A percentile compares a stretch with the other conserved stretches of the same genome.
phyloP scores from a whole-genome alignment of 805 yeast species.

The Diddensiella transvaalensis region DNA sequence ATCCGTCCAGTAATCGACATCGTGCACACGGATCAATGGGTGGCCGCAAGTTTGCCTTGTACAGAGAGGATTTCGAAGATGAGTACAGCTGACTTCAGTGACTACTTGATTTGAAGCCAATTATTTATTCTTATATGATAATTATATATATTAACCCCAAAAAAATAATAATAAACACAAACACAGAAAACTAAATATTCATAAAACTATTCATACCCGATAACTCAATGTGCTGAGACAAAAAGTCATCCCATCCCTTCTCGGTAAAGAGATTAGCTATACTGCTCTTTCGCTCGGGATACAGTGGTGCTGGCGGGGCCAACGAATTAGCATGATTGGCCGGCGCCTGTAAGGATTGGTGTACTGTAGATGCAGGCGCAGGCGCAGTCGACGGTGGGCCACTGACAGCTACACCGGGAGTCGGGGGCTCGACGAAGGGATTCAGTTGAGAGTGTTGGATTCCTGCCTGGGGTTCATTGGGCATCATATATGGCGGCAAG shows the following conservation, averaged over 20 bases:
- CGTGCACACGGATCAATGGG: neutral
- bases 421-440: slow-evolving; percentile 1
- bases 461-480: neutral
- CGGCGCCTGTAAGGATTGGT: neutral
- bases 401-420: neutral
- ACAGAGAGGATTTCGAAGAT: slow-evolving; percentile 5
- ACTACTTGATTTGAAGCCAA: no score
- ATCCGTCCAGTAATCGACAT: neutral
- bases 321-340: neutral
- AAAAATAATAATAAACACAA: neutral
- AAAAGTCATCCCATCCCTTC: slow-evolving; percentile 25
- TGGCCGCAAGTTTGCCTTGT: neutral
- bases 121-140: slow-evolving; percentile 2
- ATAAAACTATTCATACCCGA: slow-evolving; percentile 23
- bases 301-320: neutral
- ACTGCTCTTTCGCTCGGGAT: slow-evolving; percentile 3
- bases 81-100: slow-evolving; percentile 5
- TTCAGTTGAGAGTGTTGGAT: neutral
- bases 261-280: slow-evolving; percentile 10
- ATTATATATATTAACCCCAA: neutral
- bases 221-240: slow-evolving; percentile 21
- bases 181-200: slow-evolving; percentile 4
- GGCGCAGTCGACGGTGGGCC: neutral
- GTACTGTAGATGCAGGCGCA: neutral
- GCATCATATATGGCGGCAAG: slow-evolving; percentile 78